A percentile compares a stretch with the other conserved stretches of the same genome.
Conservation (phyloP, 2,329 filamentous ascomycete genomes). For the Aspergillus sp. region DNA sequence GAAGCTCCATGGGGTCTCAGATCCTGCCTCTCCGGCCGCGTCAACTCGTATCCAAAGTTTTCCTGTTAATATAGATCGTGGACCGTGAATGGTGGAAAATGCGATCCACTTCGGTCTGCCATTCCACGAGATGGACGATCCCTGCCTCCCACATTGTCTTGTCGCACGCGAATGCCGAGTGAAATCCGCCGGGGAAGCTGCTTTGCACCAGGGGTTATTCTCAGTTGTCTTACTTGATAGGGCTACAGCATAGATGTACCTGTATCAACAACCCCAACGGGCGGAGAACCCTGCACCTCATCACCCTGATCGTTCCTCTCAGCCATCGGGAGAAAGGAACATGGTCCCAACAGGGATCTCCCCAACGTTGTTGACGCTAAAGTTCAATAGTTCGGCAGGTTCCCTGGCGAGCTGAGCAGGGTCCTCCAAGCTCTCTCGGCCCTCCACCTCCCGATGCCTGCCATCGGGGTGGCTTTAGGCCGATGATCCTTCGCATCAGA, state of each 20-base stretch:
- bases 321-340: conserved; percentile 2
- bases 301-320: not conserved
- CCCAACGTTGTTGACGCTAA: too few relatives aligned
- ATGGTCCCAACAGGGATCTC: too few relatives aligned
- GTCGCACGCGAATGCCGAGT: not conserved
- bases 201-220: not conserved
- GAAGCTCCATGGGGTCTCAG: not conserved
- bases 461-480: too few relatives aligned
- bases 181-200: not conserved
- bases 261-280: not conserved
- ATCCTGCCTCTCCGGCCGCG: not conserved
- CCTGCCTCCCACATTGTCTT: not conserved
- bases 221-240: too few relatives aligned
- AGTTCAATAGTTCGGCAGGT: too few relatives aligned
- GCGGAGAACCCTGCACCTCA: not conserved
- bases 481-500: too few relatives aligned
- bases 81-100: not conserved
- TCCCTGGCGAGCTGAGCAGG: too few relatives aligned
- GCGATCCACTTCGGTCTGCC: not conserved
- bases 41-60: not conserved
- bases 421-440: too few relatives aligned
- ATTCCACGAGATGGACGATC: not conserved
- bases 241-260: too few relatives aligned
- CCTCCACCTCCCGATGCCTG: too few relatives aligned
- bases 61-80: not conserved